Evolutionary conservation across 2,329 filamentous ascomycete genomes (phyloP), one percentile per base, ranked within the genome.

Genomic region (Geosmithia morbida): DNA sequence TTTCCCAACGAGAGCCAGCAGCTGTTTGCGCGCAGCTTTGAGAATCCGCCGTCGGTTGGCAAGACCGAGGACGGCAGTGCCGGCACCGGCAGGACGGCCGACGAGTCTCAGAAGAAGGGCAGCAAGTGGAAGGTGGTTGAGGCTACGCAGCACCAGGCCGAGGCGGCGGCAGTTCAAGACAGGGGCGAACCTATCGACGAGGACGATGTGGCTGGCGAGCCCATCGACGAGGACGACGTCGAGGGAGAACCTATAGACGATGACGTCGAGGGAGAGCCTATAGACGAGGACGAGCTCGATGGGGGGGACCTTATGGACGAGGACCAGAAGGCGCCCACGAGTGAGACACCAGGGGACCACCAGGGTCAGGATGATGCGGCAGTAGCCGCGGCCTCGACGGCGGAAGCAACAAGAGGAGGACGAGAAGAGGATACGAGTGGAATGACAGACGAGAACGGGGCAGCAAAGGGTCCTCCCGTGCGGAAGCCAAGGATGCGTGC

Each of bases 1-100:
- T 94, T 94, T 54, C 81, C 85, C 1, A 76, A 79, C 29, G 79
- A 82, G 48, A 81, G 77, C 44, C 85, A 90, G 53, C 83, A 85
- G 51, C 65, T 76, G 26, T 85, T 94, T 51, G 75, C 77, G 29
- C 68, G 72, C 48, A 75, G 75, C 13, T 94, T 94, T 56, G 79
- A 85, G 52, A 78, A 80, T 48, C 84, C 85, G 26, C 51, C 26
- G 5, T 64, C 60, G 51, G 48, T 46, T 1, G 56, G 56, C 43
- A 60, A 60, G 33, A 59, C 59, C 45, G 45, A 41, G 53, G 54
- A 60, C 53, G 57, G 62, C 26, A 55, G 55, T 41, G 55, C 18
- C 6, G 64, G 60, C 51, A 48, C 47, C 2, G 56, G 59, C 33
- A 59, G 59, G 46, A 45, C 41, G 54, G 54, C 60, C 53, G 58